Base-by-base conservation (phyloP, 2,329 filamentous ascomycete species). In the Penicillium sp. region DNA sequence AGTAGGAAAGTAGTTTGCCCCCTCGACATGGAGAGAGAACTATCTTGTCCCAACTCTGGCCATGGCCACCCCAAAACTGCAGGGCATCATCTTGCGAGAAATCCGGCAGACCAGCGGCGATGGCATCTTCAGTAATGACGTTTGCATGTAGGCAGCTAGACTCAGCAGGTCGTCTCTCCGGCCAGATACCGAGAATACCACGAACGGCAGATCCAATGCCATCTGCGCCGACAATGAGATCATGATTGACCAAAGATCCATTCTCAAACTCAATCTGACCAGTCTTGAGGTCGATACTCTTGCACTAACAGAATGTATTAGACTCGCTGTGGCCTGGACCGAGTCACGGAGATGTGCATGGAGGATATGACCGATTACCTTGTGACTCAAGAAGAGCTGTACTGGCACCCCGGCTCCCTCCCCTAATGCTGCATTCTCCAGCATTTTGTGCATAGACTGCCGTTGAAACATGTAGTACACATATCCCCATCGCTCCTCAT, bases 381-480 rank as follows among this genome's bases (percentile, higher is more conserved):
- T 51, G 43, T 84, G 75, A 51, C 85, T 82, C 0, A 84, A 74
- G 2, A 75, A 47, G 2, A 85, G 60, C 52, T 69, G 74, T 0
- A 72, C 80, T 0, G 82, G 79, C 1, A 51, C 64, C 0, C 82
- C 82, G 18, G 74, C 68, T 0, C 82, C 81, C 41, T 75, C 71
- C 7, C 75, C 73, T 49, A 80, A 48, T 0, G 82, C 83, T 43
- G 73, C 70, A 18, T 84, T 79, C 69, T 77, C 82, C 24, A 86
- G 64, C 81, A 85, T 85, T 5, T 70, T 61, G 56, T 86, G 83
- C 83, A 86, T 85, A 52, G 85, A 76, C 58, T 83, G 79, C 0
- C 83, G 73, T 58, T 86, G 83, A 56, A 86, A 86, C 80, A 84
- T 84, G 64, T 85, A 81, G 62, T 85, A 84, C 0, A 79, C 76